Base-by-base conservation (phyloP, 2,329 filamentous ascomycete genomes). In the Ophiocordyceps unilateralis region DNA sequence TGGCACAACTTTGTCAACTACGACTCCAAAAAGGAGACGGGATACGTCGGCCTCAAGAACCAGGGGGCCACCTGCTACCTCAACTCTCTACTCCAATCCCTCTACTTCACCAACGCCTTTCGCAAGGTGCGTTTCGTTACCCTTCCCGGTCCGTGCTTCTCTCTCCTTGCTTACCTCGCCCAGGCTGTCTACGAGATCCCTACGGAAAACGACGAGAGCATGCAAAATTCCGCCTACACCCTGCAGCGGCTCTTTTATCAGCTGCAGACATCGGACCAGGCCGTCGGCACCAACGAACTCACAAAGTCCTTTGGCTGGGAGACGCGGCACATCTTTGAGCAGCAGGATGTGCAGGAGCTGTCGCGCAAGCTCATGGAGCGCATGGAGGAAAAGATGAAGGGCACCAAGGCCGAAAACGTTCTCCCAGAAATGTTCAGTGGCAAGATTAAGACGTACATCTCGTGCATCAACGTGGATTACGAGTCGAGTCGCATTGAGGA, bases 271-370 rank as follows among this genome's bases (percentile, higher is more conserved):
- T 89, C 81, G 34, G 78, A 80, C 42, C 66, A 70, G 30, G 85
- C 93, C 1, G 89, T 98, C 2, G 76, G 84, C 34, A 98, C 91
- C 2, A 87, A 82, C 42, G 91, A 98, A 57, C 74, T 98, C 34
- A 98, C 91, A 7, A 84, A 86, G 51, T 96, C 91, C 0, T 98
- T 98, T 59, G 91, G 91, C 21, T 98, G 91, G 91, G 89, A 98
- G 55, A 93, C 89, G 2, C 78, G 87, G 49, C 89, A 98, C 57
- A 94, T 96, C 43, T 98, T 98, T 53, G 89, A 96, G 63, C 91
- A 98, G 59, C 91, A 98, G 61, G 91, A 98, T 62, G 91, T 98
- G 9, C 91, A 98, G 59, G 91, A 98, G 59, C 69, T 98, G 28
- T 96, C 88, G 28, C 77, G 93, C 45, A 94, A 96, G 59, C 70